phyloP scores from a whole-genome alignment of 2,329 filamentous ascomycete genomes.

The Coleophoma crateriformis region DNA sequence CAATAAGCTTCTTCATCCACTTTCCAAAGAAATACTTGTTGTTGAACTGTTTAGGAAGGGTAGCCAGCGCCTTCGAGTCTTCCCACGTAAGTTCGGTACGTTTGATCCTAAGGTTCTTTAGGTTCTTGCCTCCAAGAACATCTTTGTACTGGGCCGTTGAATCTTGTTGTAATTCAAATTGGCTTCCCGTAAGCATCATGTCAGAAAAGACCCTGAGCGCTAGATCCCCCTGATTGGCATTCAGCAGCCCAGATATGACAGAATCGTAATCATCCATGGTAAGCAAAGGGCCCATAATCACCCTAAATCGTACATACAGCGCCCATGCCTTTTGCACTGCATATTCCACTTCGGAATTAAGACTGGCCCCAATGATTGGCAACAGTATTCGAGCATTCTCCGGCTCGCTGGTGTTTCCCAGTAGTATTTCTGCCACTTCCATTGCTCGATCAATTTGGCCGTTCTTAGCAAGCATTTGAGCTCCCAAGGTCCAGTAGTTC shows the following conservation, averaged over 20 bases:
- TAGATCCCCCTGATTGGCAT: constrained; percentile 56
- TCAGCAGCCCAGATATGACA: constrained; percentile 65
- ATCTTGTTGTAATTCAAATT: constrained; percentile 10
- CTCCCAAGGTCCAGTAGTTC: constrained; percentile 59
- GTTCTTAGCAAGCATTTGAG: constrained; percentile 54
- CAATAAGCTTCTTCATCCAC: constrained; percentile 82
- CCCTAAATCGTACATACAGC: constrained; percentile 59
- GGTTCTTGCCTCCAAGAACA: constrained; percentile 4
- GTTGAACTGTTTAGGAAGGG: constrained; percentile 44
- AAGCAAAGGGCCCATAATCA: constrained; percentile 53
- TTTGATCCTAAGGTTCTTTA: constrained; percentile 13
- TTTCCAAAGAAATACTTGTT: constrained; percentile 84
- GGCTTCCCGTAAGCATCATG: constrained; percentile 58
- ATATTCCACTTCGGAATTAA: constrained; percentile 40
- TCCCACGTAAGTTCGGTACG: constrained; percentile 28
- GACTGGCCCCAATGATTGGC: constrained; percentile 62
- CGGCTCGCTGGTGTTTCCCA: constrained; percentile 34
- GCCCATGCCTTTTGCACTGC: constrained; percentile 57
- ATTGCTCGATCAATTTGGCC: constrained; percentile 56
- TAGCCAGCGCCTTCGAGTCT: constrained; percentile 29
- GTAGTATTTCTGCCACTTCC: constrained; percentile 47
- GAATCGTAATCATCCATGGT: constrained; percentile 72
- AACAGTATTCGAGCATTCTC: constrained; percentile 53
- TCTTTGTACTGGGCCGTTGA: constrained; percentile 16
- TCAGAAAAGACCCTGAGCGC: constrained; percentile 78